These are phyloP conservation scores for Exophiala sideris DNA, from an alignment of 2,329 filamentous ascomycete species.

Conservation along the genomic window DNA sequence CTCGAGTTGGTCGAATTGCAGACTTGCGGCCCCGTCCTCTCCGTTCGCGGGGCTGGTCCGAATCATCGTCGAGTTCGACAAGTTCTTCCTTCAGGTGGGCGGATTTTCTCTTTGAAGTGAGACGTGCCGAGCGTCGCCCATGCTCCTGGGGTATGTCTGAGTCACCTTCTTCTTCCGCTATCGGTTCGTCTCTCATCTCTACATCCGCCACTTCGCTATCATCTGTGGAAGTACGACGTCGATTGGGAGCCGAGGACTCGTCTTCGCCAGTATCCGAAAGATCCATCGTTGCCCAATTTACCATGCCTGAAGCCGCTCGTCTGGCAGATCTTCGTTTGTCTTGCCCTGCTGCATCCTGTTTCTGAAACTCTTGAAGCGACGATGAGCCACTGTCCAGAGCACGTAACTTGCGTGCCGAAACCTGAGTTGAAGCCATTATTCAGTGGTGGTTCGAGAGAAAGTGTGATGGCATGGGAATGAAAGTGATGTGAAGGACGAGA, in stretches of 20 bases:
- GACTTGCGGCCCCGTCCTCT: slow-evolving; percentile 17
- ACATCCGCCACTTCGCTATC: slow-evolving; percentile 4
- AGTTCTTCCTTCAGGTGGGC: slow-evolving; percentile 11
- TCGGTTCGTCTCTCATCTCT: not conserved
- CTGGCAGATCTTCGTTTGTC: slow-evolving; percentile 1
- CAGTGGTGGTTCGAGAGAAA: not conserved
- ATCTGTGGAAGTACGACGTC: slow-evolving; percentile 3
- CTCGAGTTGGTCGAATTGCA: slow-evolving; percentile 2
- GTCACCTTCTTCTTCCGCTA: slow-evolving; percentile 10
- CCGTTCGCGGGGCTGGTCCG: slow-evolving; percentile 15
- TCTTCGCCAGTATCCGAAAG: slow-evolving; percentile 23
- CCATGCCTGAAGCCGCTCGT: slow-evolving; percentile 1
- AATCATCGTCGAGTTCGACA: slow-evolving; percentile 13
- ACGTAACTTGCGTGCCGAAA: slow-evolving; percentile 14
- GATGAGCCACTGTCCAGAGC: slow-evolving; percentile 15
- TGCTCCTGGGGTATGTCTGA: slow-evolving; percentile 7
- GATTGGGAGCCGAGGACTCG: not conserved
- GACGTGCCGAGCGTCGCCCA: slow-evolving; percentile 17
- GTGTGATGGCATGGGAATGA: not conserved
- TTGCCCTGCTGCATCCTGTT: not conserved
- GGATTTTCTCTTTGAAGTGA: slow-evolving; percentile 10
- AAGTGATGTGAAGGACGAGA: not conserved
- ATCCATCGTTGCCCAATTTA: slow-evolving; percentile 17
- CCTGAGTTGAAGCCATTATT: slow-evolving; percentile 11
- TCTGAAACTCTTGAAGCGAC: slow-evolving; percentile 13